Evolutionary conservation across 352 stramenopile species (phyloP).

Genomic region (Plasmopara muralis): DNA sequence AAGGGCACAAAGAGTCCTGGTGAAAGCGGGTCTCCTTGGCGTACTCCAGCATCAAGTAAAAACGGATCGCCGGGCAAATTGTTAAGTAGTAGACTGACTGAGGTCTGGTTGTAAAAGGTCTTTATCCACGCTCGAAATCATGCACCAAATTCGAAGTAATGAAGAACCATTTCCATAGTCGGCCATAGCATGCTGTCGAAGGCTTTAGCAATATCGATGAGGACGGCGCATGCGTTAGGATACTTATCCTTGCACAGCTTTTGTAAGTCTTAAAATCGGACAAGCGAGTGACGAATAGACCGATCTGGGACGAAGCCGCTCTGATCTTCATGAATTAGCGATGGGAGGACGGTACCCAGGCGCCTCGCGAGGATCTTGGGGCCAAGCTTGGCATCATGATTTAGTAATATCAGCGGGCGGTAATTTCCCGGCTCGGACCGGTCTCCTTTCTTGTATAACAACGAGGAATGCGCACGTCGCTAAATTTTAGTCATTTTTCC

Average conservation of each 20-base stretch:
- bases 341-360: neutral
- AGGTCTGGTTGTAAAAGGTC: too few relatives aligned
- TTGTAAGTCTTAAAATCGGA: slow-evolving; percentile 7
- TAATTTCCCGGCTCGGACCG: slow-evolving; percentile 5
- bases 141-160: slow-evolving; percentile 15
- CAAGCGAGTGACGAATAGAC: slow-evolving; percentile 2
- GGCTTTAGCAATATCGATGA: slow-evolving; percentile 10
- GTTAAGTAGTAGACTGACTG: slow-evolving; percentile 11
- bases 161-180: slow-evolving; percentile 7
- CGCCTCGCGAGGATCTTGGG: slow-evolving; percentile 3
- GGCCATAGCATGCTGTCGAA: neutral
- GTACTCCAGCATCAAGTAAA: slow-evolving; percentile 7
- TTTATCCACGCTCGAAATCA: slow-evolving; percentile 9
- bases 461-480: slow-evolving; percentile 4
- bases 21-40: slow-evolving; percentile 15
- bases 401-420: slow-evolving; percentile 9
- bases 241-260: neutral
- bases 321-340: slow-evolving; percentile 7
- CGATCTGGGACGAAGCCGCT: slow-evolving; percentile 6
- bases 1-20: slow-evolving; percentile 14
- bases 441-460: slow-evolving; percentile 8
- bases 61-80: slow-evolving; percentile 5
- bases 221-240: slow-evolving; percentile 1
- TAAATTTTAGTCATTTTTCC: slow-evolving; percentile 16
- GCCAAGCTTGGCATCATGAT: slow-evolving; percentile 10